These are phyloP conservation scores for Terfezia claveryi DNA, from an alignment of 495 filamentous ascomycete species.

Conservation along the genomic window DNA sequence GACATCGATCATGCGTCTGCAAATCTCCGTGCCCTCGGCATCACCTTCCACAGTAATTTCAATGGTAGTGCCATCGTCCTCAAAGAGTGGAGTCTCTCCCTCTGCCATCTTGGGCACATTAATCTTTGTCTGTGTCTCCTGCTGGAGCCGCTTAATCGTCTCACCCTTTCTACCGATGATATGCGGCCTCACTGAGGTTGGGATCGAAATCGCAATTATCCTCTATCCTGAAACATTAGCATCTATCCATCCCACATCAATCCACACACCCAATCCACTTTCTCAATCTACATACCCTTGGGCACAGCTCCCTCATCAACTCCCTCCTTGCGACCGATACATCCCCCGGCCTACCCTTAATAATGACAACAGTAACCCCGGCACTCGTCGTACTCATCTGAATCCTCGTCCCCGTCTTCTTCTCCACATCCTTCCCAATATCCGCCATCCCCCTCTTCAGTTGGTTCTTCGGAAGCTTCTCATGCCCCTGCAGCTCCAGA, in stretches of 20 bases:
- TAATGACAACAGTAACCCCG: conserved; percentile 53
- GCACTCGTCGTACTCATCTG: conserved; percentile 45
- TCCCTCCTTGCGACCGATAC: conserved; percentile 69
- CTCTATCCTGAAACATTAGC: too few relatives aligned
- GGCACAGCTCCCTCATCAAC: conserved; percentile 59
- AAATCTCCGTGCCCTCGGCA: conserved; percentile 57
- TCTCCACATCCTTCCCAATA: conserved; percentile 68
- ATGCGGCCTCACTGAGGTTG: conserved; percentile 54
- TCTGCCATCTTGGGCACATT: conserved; percentile 66
- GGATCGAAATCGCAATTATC: conserved; percentile 26
- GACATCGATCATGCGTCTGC: conserved; percentile 53
- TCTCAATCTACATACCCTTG: conserved; percentile 38
- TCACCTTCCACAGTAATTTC: conserved; percentile 82
- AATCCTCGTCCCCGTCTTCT: conserved; percentile 64
- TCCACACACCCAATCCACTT: neutral
- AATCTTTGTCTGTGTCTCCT: conserved; percentile 65
- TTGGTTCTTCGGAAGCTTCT: conserved; percentile 45
- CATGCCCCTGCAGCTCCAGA: conserved; percentile 43
- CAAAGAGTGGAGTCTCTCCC: conserved; percentile 29
- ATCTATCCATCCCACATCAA: too few relatives aligned
- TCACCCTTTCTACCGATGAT: conserved; percentile 82
- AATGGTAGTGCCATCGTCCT: conserved; percentile 51
- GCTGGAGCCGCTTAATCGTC: conserved; percentile 70
- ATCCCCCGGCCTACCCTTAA: conserved; percentile 44
- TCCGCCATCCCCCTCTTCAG: conserved; percentile 68